Evolutionary conservation across 768 basidiomycete genomes (phyloP).

Genomic region (Podaxis sp.): DNA sequence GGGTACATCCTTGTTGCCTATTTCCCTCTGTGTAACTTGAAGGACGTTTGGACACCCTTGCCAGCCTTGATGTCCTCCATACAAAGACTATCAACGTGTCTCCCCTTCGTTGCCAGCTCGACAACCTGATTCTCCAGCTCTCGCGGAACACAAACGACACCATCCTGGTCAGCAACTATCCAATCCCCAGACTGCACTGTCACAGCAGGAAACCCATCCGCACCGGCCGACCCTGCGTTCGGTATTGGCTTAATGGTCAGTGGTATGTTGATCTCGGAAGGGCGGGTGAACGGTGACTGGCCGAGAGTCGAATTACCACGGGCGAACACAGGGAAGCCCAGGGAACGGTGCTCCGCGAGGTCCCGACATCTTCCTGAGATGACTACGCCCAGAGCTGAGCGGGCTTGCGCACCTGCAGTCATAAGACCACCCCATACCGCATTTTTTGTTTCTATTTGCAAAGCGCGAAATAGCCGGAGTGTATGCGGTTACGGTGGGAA

Average conservation of each 20-base stretch:
- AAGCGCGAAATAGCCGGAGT: no score
- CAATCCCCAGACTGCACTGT: conserved; percentile 74
- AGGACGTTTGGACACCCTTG: conserved; percentile 72
- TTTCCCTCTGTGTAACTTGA: conserved; percentile 69
- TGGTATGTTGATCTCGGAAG: conserved; percentile 72
- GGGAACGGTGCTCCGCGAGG: conserved; percentile 68
- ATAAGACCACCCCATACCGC: conserved; percentile 94
- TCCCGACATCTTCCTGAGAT: conserved; percentile 88
- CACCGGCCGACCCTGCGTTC: conserved; percentile 15
- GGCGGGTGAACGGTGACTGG: conserved; percentile 80
- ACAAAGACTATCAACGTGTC: conserved; percentile 68
- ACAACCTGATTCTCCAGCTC: conserved; percentile 54
- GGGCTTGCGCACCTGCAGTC: conserved; percentile 80
- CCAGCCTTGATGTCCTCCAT: conserved; percentile 76
- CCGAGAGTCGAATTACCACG: conserved; percentile 83
- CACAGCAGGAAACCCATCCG: conserved; percentile 50
- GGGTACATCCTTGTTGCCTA: conserved; percentile 15
- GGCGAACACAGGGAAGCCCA: conserved; percentile 80
- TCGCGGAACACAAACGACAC: conserved; percentile 79
- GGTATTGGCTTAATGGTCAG: conserved; percentile 39
- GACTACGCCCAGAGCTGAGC: conserved; percentile 70
- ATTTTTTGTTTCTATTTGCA: conserved; percentile 59
- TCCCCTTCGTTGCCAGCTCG: conserved; percentile 54
- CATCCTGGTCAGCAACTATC: conserved; percentile 86
- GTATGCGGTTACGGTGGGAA: not conserved